Evolutionary conservation across 768 basidiomycete species (phyloP), one percentile per base, ranked within the genome.

Genomic region (Russula dissimulans): DNA sequence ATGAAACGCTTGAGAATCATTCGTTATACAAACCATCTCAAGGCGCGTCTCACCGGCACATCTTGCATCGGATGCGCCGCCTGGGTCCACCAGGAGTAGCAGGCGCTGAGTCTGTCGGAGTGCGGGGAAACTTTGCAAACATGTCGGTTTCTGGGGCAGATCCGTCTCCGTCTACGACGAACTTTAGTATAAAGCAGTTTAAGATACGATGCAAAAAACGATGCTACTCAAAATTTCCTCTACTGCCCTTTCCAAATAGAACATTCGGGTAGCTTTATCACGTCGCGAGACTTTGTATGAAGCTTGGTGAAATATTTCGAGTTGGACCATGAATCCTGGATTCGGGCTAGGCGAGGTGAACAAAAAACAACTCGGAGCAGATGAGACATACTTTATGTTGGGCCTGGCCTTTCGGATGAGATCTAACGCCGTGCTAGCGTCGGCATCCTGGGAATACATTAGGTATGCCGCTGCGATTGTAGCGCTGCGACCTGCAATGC

Each of bases 401-500:
- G 91, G 88, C 10, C 94, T 79, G 18, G 78, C 81, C 57, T 79
- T 73, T 57, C 77, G 77, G 62, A 95, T 85, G 63, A 87, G 73
- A 26, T 83, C 80, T 12, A 97, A 72, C 5, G 94, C 92, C 22
- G 77, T 73, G 11, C 79, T 73, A 0, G 79, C 75, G 60, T 85
- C 81, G 3, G 83, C 49, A 15, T 83, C 77, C 63, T 78, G 76
- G 4, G 81, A 79, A 67, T 87, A 82, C 90, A 97, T 95, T 47
- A 97, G 75, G 68, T 92, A 97, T 4, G 93, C 94, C 2, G 91
- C 85, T 7, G 89, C 86, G 49, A 95, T 84, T 2, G 90, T 87
- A 7, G 86, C 84, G 64, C 91, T 93, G 26, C 94, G 82, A 67
- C 89, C 89, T 91, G 62, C 22, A 45, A 46, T 15, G 14, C 6